Evolutionary conservation across 1,139 yeast genomes (phyloP).

Genomic region (Lodderomyces metapsilosis): DNA sequence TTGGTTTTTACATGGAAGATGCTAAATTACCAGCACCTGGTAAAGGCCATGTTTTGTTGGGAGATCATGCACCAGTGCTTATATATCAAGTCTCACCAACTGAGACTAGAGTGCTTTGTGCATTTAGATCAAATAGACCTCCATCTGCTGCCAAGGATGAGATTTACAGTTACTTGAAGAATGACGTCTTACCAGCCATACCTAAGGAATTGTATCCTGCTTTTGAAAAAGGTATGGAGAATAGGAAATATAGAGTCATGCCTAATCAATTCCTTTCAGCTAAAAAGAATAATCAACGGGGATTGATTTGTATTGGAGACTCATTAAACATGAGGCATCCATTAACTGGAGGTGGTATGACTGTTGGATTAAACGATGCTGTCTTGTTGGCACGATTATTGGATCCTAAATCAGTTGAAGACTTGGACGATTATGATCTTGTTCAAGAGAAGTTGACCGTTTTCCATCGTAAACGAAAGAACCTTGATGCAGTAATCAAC

Average conservation of each 20-base stretch:
- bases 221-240: conserved; percentile 46
- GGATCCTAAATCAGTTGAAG: conserved; percentile 55
- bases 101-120: conserved; percentile 88
- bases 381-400: conserved; percentile 61
- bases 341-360: conserved; percentile 98
- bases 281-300: conserved; percentile 53
- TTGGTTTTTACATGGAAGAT: conserved; percentile 73
- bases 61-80: conserved; percentile 82
- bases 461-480: conserved; percentile 78
- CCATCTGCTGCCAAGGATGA: conserved; percentile 67
- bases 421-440: conserved; percentile 54
- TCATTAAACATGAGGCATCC: conserved; percentile 98
- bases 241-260: conserved; percentile 72
- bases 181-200: conserved; percentile 62
- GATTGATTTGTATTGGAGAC: conserved; percentile 87
- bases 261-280: conserved; percentile 94
- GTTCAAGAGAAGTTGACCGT: conserved; percentile 55
- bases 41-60: conserved; percentile 89
- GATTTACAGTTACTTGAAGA: conserved; percentile 57
- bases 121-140: conserved; percentile 69
- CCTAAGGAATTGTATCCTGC: conserved; percentile 68
- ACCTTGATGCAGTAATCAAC: conserved; percentile 79
- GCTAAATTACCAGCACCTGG: conserved; percentile 69
- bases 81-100: conserved; percentile 81
- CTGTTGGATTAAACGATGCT: conserved; percentile 91